phyloP scores from a whole-genome alignment of 202 grass and related monocot genomes.

The Saccharum hybrid region DNA sequence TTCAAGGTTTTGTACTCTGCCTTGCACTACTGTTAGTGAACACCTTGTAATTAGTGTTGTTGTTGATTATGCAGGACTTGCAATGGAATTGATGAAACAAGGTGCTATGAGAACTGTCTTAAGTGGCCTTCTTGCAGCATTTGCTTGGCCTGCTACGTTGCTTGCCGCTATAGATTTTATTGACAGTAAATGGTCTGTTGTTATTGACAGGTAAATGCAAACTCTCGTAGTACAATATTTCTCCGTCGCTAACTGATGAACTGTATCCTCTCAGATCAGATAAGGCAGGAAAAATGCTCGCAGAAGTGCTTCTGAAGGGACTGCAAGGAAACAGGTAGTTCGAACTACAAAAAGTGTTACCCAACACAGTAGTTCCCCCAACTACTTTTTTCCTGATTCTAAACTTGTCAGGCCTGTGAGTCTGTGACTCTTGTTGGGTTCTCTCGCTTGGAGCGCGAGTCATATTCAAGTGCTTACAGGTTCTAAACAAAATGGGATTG shows the following conservation, averaged over 20 bases:
- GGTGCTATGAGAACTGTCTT: constrained; percentile 91
- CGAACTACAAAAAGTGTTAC: constrained; percentile 6
- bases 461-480: constrained; percentile 75
- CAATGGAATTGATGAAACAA: constrained; percentile 86
- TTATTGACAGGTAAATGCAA: constrained; percentile 83
- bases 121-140: constrained; percentile 74
- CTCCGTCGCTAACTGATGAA: neutral
- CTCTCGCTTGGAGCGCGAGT: constrained; percentile 55
- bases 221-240: neutral
- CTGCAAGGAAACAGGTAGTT: constrained; percentile 94
- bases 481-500: constrained; percentile 44
- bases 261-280: constrained; percentile 67
- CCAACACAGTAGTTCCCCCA: neutral
- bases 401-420: constrained; percentile 70
- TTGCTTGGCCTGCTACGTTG: constrained; percentile 80
- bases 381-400: constrained; percentile 9
- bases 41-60: neutral
- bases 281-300: constrained; percentile 95
- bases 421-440: constrained; percentile 69
- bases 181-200: constrained; percentile 93
- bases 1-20: constrained; percentile 30
- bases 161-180: constrained; percentile 90
- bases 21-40: neutral
- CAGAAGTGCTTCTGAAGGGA: constrained; percentile 86
- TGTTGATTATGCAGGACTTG: constrained; percentile 57